Base-by-base conservation (phyloP, 805 yeast species). In the Spathaspora boniae region DNA sequence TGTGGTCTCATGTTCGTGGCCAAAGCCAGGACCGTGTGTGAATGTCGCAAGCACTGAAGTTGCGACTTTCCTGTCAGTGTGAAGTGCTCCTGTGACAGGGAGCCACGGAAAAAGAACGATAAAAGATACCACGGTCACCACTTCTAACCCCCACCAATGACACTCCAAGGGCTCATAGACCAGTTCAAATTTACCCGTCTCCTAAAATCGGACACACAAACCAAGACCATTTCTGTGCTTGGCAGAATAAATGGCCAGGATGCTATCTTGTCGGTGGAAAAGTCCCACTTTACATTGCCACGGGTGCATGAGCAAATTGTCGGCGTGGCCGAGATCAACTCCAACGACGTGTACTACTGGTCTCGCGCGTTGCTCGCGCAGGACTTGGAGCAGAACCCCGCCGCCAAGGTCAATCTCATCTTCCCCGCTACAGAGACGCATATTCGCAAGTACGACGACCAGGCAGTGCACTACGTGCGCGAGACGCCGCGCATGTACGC, bases 391-490 rank as follows among this genome's bases (percentile, higher is more conserved):
- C 44, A 47, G 0, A 47, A 47, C 4, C 86, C 94, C 1, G 71
- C 78, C 1, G 80, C 81, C 11, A 88, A 89, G 51, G 48, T 86
- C 37, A 87, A 82, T 46, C 47, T 91, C 37, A 80, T 91, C 17
- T 87, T 76, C 55, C 98, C 98, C 1, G 98, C 98, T 0, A 83
- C 96, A 0, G 80, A 77, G 31, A 75, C 80, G 3, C 98, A 93
- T 54, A 78, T 93, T 31, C 72, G 71, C 31, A 93, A 93, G 60
- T 86, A 76, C 54, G 67, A 74, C n/a, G 64, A 58, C 9, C 87
- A 83, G 46, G 59, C 58, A n/a, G 48, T 55, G 21, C 87, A 80
- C 44, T 58, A 83, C 51, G 70, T 93, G 3, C 54, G 58, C 11
- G 99, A 93, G 54, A 86, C 97, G 2, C 95, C 96, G 1, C 80